Conservation (phyloP, 116 monocot species). For the Zostera marina region DNA sequence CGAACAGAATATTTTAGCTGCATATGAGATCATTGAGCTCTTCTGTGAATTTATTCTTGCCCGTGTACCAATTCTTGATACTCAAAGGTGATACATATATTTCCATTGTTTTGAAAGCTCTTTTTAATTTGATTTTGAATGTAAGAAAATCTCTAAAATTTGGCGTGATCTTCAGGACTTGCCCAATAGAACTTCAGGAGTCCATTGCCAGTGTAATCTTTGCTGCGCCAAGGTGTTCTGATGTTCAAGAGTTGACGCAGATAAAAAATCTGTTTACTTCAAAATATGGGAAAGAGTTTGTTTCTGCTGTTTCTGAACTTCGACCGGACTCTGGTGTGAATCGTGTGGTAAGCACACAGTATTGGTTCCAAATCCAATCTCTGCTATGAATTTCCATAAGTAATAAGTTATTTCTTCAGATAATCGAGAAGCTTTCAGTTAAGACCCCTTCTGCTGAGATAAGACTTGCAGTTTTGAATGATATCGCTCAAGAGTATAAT, state of each 20-base stretch:
- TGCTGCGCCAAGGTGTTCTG: conserved; percentile 94
- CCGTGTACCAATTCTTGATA: conserved; percentile 82
- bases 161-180: conserved; percentile 33
- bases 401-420: conserved; percentile 18
- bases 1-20: conserved; percentile 72
- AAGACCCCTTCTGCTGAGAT: conserved; percentile 45
- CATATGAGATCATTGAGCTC: conserved; percentile 85
- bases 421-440: conserved; percentile 84
- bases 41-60: conserved; percentile 96
- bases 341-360: conserved; percentile 38
- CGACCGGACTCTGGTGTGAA: conserved; percentile 81
- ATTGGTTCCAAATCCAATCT: not conserved
- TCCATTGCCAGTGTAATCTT: conserved; percentile 86
- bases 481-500: conserved; percentile 54
- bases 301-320: conserved; percentile 68
- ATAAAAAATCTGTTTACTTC: conserved; percentile 55
- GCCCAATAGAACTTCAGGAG: conserved; percentile 80
- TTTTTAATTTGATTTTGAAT: not conserved
- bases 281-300: conserved; percentile 96
- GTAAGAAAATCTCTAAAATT: not conserved
- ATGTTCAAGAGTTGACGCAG: conserved; percentile 81
- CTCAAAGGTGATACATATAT: conserved; percentile 34
- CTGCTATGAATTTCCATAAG: not conserved
- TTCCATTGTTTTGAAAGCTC: not conserved
- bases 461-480: conserved; percentile 50